phyloP scores from a whole-genome alignment of 805 yeast genomes.

The Saccharomycopsis fibuligera region DNA sequence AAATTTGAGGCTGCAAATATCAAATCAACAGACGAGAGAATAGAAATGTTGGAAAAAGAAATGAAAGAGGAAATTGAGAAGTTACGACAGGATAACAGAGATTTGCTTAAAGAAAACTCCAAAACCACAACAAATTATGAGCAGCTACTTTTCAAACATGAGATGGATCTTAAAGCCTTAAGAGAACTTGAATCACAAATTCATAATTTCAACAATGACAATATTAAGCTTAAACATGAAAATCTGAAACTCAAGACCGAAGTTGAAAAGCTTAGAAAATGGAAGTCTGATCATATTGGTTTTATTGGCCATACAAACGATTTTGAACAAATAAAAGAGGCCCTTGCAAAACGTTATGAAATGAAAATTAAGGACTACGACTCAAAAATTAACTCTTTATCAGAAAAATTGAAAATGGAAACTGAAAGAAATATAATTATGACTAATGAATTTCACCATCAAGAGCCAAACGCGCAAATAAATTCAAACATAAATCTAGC shows the following conservation, averaged over 20 bases:
- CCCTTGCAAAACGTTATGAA: constrained; percentile 1
- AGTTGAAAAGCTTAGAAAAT: background rate
- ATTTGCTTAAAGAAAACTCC: constrained; percentile 16
- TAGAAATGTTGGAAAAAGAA: constrained; percentile 16
- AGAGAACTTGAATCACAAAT: constrained; percentile 15
- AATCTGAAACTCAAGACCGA: constrained; percentile 10
- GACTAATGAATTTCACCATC: constrained; percentile 2
- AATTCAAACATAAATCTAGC: too few relatives aligned
- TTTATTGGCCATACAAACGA: too few relatives aligned
- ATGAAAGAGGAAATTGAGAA: constrained; percentile 17
- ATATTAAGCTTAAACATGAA: constrained; percentile 11
- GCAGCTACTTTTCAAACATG: constrained; percentile 8
- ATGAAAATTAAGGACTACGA: constrained; percentile 8
- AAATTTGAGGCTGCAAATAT: constrained; percentile 40
- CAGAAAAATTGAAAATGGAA: constrained; percentile 15
- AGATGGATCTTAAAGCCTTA: constrained; percentile 3
- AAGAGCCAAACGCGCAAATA: too few relatives aligned
- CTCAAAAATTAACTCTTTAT: constrained; percentile 1
- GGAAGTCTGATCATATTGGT: background rate
- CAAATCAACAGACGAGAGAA: constrained; percentile 40
- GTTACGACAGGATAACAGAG: constrained; percentile 13
- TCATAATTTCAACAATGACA: constrained; percentile 16
- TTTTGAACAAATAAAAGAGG: background rate
- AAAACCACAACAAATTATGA: constrained; percentile 8
- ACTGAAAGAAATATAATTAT: constrained; percentile 10